These are phyloP conservation scores for Aspergillus biplanus DNA, from an alignment of 495 filamentous ascomycete genomes.

Conservation along the genomic window DNA sequence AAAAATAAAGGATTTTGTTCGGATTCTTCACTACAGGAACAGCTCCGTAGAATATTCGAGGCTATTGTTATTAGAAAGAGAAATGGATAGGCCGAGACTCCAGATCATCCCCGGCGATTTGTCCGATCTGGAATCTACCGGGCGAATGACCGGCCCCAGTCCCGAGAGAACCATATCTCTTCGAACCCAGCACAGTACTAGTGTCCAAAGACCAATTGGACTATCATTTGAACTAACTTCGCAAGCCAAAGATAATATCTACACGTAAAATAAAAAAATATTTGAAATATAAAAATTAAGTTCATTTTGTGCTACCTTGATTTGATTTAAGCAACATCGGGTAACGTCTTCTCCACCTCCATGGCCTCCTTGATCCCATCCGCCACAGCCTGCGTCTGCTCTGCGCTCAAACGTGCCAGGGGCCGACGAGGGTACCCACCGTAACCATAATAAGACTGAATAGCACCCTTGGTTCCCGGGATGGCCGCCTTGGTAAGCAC, in stretches of 20 bases:
- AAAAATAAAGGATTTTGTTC: not conserved
- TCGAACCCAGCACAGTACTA: too few species aligned
- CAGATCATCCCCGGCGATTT: too few species aligned
- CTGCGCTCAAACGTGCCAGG: constrained; percentile 63
- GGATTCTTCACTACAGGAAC: too few species aligned
- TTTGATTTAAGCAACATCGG: constrained; percentile 38
- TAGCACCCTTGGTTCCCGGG: constrained; percentile 82
- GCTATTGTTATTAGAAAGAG: too few species aligned
- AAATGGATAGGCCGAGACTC: too few species aligned
- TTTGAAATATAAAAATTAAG: not conserved
- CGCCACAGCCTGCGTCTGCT: constrained; percentile 58
- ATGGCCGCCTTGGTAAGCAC: constrained; percentile 84
- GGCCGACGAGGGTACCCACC: constrained; percentile 78
- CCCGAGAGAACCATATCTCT: too few species aligned
- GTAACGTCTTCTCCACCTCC: constrained; percentile 60
- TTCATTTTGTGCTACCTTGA: not conserved
- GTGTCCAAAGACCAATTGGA: too few species aligned
- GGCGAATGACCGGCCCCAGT: too few species aligned
- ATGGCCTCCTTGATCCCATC: constrained; percentile 71
- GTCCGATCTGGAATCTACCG: too few species aligned
- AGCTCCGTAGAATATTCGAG: too few species aligned
- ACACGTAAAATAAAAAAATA: not conserved
- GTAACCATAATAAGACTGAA: constrained; percentile 84
- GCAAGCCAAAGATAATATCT: too few species aligned
- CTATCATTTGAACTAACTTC: too few species aligned